Evolutionary conservation across 2,329 filamentous ascomycete genomes (phyloP).

Genomic region (Trichoderma atroviride): DNA sequence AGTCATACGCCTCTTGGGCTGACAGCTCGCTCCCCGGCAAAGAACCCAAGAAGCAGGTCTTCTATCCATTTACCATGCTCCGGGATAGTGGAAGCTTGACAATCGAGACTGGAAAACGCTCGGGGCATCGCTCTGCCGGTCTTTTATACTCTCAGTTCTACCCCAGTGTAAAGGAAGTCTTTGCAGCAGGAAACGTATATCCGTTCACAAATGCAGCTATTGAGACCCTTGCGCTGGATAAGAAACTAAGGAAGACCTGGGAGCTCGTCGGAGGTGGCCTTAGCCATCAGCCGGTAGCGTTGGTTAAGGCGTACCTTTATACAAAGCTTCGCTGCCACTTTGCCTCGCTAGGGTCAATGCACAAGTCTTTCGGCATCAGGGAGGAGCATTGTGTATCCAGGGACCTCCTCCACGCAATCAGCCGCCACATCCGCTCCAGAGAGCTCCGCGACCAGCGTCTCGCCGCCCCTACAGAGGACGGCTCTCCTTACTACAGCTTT

Average conservation of each 20-base stretch:
- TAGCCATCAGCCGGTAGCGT: neutral
- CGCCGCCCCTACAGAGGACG: neutral
- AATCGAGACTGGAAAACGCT: neutral
- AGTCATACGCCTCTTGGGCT: neutral
- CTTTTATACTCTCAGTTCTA: neutral
- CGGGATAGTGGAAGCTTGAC: no score
- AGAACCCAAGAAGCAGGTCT: neutral
- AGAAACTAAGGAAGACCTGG: neutral
- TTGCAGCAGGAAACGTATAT: neutral
- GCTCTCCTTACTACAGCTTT: neutral
- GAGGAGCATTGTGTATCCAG: neutral
- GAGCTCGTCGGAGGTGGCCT: neutral
- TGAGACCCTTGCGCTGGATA: neutral
- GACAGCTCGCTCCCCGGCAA: neutral
- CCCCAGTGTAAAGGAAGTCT: neutral
- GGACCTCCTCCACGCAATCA: neutral
- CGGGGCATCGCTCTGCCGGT: neutral
- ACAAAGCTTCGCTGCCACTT: neutral
- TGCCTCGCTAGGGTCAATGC: neutral
- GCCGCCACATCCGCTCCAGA: neutral
- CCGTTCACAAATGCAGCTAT: neutral
- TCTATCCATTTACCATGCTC: neutral
- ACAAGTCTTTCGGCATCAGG: neutral
- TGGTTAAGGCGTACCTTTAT: neutral
- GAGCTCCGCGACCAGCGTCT: neutral